Base-by-base conservation (phyloP, 2,329 filamentous ascomycete species). In the Hirsutella rhossiliensis region DNA sequence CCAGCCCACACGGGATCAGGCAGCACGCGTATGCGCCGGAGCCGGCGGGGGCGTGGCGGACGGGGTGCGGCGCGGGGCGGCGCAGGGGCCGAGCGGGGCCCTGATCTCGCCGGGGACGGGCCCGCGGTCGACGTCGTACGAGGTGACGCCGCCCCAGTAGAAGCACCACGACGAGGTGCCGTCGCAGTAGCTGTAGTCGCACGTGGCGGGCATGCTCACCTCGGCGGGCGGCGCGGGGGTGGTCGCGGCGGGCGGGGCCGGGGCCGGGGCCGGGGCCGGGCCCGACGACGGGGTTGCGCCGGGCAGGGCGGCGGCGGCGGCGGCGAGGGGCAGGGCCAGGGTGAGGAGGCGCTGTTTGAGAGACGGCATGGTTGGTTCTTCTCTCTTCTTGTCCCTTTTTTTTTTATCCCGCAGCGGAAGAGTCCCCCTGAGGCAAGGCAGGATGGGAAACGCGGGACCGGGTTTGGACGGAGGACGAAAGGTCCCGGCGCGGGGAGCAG, bases 121-220 rank as follows among this genome's bases (percentile, higher is more conserved):
- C 0, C 63, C 65, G 5, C 51, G 49, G 2, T 50, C 54, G 17
- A 52, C 45, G 41, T 66, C 56, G 46, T 56, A 64, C n/a, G 53
- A 52, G 7, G 61, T 66, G 38, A 65, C 48, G 15, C 63, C 64
- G 20, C 52, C 55, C 56, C 63, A 68, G 51, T 58, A 63, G 48
- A 63, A 59, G 51, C 66, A 67, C 56, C 60, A 67, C 3, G 57
- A 57, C 4, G 54, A 55, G 13, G 50, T 47, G 15, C 55, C 51
- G 37, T 60, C 59, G 54, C 64, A 65, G 51, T 63, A 65, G 20
- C 50, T 47, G 48, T 60, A 55, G 43, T 62, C 55, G 54, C 65
- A 67, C 41, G 54, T 42, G 36, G 55, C 42, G 7, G 54, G 42
- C 17, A 49, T 42, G 13, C 44, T 47, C 12, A 34, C 23, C 23